A percentile compares a stretch with the other conserved stretches of the same genome.
These are phyloP conservation scores for Escovopsis sp. DNA, from an alignment of 2,329 filamentous ascomycete genomes.

Conservation along the genomic window DNA sequence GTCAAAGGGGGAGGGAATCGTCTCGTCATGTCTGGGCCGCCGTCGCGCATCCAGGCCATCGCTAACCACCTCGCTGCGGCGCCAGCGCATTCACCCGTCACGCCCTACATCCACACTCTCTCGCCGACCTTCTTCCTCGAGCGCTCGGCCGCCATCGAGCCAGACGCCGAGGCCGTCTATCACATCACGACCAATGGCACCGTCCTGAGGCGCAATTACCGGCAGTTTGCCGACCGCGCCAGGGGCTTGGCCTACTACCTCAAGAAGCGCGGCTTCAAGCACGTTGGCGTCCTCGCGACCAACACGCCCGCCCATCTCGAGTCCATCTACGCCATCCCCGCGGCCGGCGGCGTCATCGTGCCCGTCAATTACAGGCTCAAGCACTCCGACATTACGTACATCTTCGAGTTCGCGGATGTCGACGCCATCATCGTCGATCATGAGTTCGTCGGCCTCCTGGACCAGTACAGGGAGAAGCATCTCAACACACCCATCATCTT, in stretches of 20 bases:
- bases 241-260: constrained; percentile 81
- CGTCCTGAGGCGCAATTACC: constrained; percentile 61
- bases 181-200: constrained; percentile 69
- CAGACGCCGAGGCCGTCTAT: constrained; percentile 69
- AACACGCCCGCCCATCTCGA: constrained; percentile 95
- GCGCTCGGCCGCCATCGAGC: constrained; percentile 77
- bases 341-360: constrained; percentile 66
- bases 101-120: constrained; percentile 56
- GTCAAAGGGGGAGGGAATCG: neutral
- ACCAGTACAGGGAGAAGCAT: constrained; percentile 45
- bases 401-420: constrained; percentile 75
- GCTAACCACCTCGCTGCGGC: constrained; percentile 31
- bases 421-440: constrained; percentile 77
- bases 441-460: constrained; percentile 61
- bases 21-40: constrained; percentile 46
- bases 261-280: constrained; percentile 53
- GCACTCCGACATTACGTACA: constrained; percentile 75
- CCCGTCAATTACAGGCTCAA: constrained; percentile 52
- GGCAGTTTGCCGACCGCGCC: constrained; percentile 71
- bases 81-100: constrained; percentile 8
- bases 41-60: constrained; percentile 45
- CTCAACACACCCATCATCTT: constrained; percentile 57
- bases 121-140: constrained; percentile 80
- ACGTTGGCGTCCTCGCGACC: constrained; percentile 74
- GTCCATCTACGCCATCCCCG: constrained; percentile 73